Percentiles rank a stretch among this genome's conserved stretches.
Evolutionary conservation across 2,329 filamentous ascomycete genomes (phyloP).

Genomic region (Diaporthe aspalathi): DNA sequence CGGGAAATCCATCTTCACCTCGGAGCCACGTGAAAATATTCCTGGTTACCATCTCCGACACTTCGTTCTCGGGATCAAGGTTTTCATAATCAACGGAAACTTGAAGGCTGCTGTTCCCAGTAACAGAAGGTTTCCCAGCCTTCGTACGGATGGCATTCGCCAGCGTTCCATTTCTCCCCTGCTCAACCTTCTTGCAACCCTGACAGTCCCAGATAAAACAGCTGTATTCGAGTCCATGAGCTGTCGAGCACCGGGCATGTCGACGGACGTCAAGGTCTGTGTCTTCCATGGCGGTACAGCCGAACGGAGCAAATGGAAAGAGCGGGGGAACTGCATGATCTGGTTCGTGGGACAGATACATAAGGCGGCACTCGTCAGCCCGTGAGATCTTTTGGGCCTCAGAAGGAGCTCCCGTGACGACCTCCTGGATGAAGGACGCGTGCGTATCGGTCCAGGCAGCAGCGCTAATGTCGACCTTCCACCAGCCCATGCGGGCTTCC

Average conservation of each 20-base stretch:
- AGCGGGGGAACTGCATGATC: constrained; percentile 14
- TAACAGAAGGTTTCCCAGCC: background rate
- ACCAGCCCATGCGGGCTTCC: constrained; percentile 12
- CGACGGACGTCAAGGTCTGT: constrained; percentile 22
- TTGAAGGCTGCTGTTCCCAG: background rate
- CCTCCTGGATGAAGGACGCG: constrained; percentile 13
- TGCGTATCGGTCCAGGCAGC: constrained; percentile 7
- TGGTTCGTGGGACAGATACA: constrained; percentile 1
- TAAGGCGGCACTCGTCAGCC: constrained; percentile 19
- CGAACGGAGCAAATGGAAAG: constrained; percentile 4
- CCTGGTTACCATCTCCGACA: constrained; percentile 17
- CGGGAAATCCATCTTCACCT: constrained; percentile 9
- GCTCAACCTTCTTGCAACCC: constrained; percentile 8
- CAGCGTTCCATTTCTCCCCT: background rate
- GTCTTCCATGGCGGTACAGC: constrained; percentile 9
- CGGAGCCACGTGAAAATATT: constrained; percentile 14
- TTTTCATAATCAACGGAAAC: constrained; percentile 8
- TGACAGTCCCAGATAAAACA: constrained; percentile 14
- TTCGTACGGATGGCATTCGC: background rate
- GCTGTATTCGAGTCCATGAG: constrained; percentile 1
- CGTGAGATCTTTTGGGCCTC: constrained; percentile 7
- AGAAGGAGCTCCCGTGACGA: background rate
- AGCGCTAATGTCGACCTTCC: constrained; percentile 8
- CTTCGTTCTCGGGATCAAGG: constrained; percentile 18
- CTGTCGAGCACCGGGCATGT: constrained; percentile 17